Conservation (phyloP, 2,329 filamentous ascomycete genomes). For the Fusarium torreyae region DNA sequence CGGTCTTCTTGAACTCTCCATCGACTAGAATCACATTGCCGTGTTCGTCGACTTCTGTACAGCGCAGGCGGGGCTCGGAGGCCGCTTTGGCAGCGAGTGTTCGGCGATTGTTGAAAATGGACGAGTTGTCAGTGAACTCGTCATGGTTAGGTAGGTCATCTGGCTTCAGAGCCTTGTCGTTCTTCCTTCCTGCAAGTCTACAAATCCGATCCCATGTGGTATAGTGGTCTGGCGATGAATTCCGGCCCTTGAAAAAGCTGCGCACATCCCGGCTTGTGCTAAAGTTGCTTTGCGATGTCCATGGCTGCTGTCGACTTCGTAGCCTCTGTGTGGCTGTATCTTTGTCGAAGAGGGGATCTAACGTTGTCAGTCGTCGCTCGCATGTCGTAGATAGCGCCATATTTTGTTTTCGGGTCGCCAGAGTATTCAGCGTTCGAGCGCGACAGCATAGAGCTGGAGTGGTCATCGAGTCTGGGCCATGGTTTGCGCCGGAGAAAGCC, state of each 20-base stretch:
- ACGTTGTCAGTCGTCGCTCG: slow-evolving; percentile 31
- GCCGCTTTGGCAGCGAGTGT: slow-evolving; percentile 81
- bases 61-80: slow-evolving; percentile 88
- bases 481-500: slow-evolving; percentile 65
- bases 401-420: slow-evolving; percentile 29
- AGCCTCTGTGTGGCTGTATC: slow-evolving; percentile 40
- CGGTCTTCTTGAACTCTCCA: slow-evolving; percentile 97
- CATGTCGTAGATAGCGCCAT: slow-evolving; percentile 28
- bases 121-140: slow-evolving; percentile 70
- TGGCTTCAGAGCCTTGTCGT: slow-evolving; percentile 63
- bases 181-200: slow-evolving; percentile 58
- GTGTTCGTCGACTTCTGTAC: slow-evolving; percentile 94
- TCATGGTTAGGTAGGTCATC: slow-evolving; percentile 72
- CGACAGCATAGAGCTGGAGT: slow-evolving; percentile 39
- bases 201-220: slow-evolving; percentile 66
- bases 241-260: slow-evolving; percentile 43
- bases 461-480: slow-evolving; percentile 50
- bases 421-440: slow-evolving; percentile 29
- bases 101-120: slow-evolving; percentile 78
- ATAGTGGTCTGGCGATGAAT: slow-evolving; percentile 42
- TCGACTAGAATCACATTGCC: slow-evolving; percentile 94
- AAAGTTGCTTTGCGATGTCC: slow-evolving; percentile 45
- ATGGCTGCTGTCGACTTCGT: slow-evolving; percentile 20
- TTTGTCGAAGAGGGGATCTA: slow-evolving; percentile 52
- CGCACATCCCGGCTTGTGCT: slow-evolving; percentile 49